Percentiles rank a stretch among this genome's conserved stretches.
Evolutionary conservation across 2,329 filamentous ascomycete genomes (phyloP).

Genomic region (Xylaria sp.): DNA sequence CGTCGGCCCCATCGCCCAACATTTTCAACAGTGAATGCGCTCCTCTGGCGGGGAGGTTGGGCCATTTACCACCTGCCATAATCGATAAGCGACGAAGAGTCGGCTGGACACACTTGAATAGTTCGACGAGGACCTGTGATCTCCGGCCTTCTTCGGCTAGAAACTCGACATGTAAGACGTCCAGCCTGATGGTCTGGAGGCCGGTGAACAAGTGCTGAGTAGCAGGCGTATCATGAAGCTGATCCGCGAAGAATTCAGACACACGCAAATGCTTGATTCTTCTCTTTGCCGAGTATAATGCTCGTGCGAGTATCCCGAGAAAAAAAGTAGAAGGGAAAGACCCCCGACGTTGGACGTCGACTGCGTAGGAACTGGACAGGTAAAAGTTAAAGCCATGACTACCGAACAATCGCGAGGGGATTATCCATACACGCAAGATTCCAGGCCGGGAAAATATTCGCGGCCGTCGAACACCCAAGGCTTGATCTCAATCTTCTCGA

Average conservation of each 20-base stretch:
- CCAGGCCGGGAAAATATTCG: slow-evolving; percentile 18
- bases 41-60: slow-evolving; percentile 14
- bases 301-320: slow-evolving; percentile 23
- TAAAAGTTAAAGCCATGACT: not conserved
- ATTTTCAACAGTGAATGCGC: slow-evolving; percentile 36
- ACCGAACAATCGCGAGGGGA: not conserved
- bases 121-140: slow-evolving; percentile 20
- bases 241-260: slow-evolving; percentile 21
- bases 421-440: slow-evolving; percentile 28
- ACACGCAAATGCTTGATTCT: slow-evolving; percentile 26
- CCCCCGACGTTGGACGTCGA: slow-evolving; percentile 21
- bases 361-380: slow-evolving; percentile 23
- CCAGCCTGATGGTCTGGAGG: slow-evolving; percentile 28
- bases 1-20: slow-evolving; percentile 21
- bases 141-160: slow-evolving; percentile 20
- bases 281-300: slow-evolving; percentile 18
- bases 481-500: slow-evolving; percentile 28
- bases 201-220: slow-evolving; percentile 34
- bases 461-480: slow-evolving; percentile 29
- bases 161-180: slow-evolving; percentile 26
- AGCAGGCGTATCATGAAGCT: slow-evolving; percentile 27
- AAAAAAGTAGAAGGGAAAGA: slow-evolving; percentile 26
- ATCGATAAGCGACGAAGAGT: slow-evolving; percentile 31
- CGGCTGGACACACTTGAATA: slow-evolving; percentile 30
- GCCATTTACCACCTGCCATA: slow-evolving; percentile 30